Evolutionary conservation across 129 eudicot species (phyloP), one percentile per base, ranked within the genome.

Genomic region (Gnaphalium uliginosum): DNA sequence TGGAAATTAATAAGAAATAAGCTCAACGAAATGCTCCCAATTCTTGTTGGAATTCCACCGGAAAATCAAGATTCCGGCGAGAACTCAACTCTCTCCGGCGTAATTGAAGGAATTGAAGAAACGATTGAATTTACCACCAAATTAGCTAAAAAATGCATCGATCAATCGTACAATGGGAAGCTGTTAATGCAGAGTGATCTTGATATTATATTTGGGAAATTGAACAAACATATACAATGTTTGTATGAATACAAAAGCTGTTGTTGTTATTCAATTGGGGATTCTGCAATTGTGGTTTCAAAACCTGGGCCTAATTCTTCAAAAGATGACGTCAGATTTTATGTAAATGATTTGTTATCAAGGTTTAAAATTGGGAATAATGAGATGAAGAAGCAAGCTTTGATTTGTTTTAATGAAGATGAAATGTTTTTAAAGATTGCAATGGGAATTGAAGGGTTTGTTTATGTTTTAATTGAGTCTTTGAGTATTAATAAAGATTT

Each of bases 161-260:
- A 83, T 4, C 26, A 75, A 18, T 76, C 89, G 5, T 94, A 81
- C 73, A 82, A 79, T 27, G 99, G 99, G 63, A 94, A 94, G 85
- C 83, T 94, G 33, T 78, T 83, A 30, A 94, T 89, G 99, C 97
- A 94, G 73, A 94, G 99, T 46, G 94, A 91, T 71, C 90, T 94
- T 24, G 96, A 92, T 75, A 78, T 87, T 14, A 74, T 89, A 9
- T 54, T 73, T 8, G 78, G 84, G 0, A 90, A 86, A 58, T 70
- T 94, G n/a, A 92, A 86, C 25, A 14, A 48, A 39, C 83, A 83
- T 58, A 15, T 79, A 0, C 85, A 73, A 54, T 29, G 57, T 5
- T 73, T 94, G 19, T 83, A 86, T 4, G 96, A 84, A 57, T 56
- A 87, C 14, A 84, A 85, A 64, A 61, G 80, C 0, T 81, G 66